These are phyloP conservation scores for Hypoxylon cercidicola DNA, from an alignment of 495 filamentous ascomycete genomes.

Conservation along the genomic window DNA sequence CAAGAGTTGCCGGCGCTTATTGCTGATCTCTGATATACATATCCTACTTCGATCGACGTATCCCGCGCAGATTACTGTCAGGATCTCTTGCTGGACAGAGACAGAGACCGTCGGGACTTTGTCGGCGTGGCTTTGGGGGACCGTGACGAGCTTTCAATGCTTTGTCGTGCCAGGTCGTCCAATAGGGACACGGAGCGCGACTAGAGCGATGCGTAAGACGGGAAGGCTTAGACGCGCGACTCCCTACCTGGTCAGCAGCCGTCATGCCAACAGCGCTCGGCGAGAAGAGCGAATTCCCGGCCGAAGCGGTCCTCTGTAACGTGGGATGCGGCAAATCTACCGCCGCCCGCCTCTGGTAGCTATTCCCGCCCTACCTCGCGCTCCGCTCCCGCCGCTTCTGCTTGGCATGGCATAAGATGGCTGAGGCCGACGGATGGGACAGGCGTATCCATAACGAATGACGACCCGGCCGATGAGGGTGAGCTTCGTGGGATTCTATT, in stretches of 20 bases:
- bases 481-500: too few species aligned
- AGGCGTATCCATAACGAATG: too few species aligned
- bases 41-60: conserved; percentile 8
- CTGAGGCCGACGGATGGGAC: too few species aligned
- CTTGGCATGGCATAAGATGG: too few species aligned
- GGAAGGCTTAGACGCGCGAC: conserved; percentile 30
- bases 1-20: conserved; percentile 7
- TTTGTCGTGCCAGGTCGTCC: not conserved
- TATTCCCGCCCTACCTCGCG: too few species aligned
- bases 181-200: conserved; percentile 12
- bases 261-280: not conserved
- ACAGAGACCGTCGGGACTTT: conserved; percentile 19
- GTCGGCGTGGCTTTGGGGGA: conserved; percentile 35
- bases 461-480: too few species aligned
- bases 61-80: conserved; percentile 13
- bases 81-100: not conserved
- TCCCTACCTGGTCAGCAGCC: conserved; percentile 10
- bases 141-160: not conserved
- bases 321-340: not conserved
- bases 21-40: conserved; percentile 2
- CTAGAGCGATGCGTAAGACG: conserved; percentile 31
- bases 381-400: too few species aligned
- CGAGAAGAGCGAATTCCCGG: conserved; percentile 1
- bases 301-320: conserved; percentile 6
- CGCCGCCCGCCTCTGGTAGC: too few species aligned